Evolutionary conservation across 805 yeast species (phyloP).

Genomic region (Maudiozyma turicensis): DNA sequence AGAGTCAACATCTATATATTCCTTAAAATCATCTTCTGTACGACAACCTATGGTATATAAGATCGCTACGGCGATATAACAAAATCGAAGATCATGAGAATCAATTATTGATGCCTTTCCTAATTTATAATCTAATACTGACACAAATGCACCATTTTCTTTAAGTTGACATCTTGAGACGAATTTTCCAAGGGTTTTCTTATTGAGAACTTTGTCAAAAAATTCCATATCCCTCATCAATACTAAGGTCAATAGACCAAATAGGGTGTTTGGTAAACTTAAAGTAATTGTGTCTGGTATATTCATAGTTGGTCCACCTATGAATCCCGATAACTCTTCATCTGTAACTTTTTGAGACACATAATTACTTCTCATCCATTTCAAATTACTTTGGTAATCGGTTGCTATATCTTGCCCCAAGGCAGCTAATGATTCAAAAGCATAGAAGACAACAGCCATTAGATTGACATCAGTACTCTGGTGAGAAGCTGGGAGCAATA

Average conservation of each 20-base stretch:
- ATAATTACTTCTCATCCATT: constrained; percentile 20
- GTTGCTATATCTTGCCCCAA: constrained; percentile 20
- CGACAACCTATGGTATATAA: constrained; percentile 37
- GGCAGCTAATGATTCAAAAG: constrained; percentile 42
- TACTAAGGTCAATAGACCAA: constrained; percentile 50
- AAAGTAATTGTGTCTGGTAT: constrained; percentile 30
- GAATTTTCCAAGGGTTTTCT: constrained; percentile 39
- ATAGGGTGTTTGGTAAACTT: constrained; percentile 65
- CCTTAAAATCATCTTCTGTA: constrained; percentile 12
- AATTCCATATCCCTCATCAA: constrained; percentile 41
- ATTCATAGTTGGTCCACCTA: constrained; percentile 13
- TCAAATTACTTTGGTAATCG: constrained; percentile 25
- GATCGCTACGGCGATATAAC: constrained; percentile 64
- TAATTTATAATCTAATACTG: constrained; percentile 28
- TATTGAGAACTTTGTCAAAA: constrained; percentile 30
- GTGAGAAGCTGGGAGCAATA: constrained; percentile 42
- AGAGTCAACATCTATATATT: constrained; percentile 35
- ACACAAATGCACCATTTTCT: constrained; percentile 47
- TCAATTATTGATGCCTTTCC: constrained; percentile 34
- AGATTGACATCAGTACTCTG: constrained; percentile 63
- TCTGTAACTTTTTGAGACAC: constrained; percentile 26
- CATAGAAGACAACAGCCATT: constrained; percentile 61
- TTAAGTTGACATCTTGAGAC: constrained; percentile 51
- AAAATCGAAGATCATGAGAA: constrained; percentile 62
- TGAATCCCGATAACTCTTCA: constrained; percentile 20